These are phyloP conservation scores for Beta macrorhiza DNA, from an alignment of 179 eudicot species.

Conservation along the genomic window DNA sequence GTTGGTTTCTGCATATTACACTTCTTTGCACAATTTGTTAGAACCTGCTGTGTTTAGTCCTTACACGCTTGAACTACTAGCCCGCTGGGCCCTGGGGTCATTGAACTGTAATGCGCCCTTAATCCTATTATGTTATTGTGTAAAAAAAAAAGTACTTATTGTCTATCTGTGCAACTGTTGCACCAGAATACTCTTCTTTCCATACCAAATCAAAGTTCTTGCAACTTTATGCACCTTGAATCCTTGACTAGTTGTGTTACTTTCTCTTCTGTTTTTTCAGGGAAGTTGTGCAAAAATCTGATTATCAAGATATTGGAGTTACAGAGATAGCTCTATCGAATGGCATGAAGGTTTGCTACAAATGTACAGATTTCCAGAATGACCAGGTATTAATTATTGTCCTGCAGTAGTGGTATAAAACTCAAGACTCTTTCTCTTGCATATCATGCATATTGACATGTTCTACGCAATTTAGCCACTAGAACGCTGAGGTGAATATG, in stretches of 20 bases:
- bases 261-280: constrained; percentile 36
- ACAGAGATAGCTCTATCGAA: constrained; percentile 76
- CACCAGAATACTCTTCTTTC: neutral
- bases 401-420: too few species aligned
- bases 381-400: constrained; percentile 60
- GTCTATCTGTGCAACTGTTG: neutral
- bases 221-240: neutral
- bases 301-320: constrained; percentile 59
- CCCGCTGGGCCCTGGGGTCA: too few species aligned
- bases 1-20: too few species aligned
- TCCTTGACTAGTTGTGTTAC: neutral
- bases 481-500: too few species aligned
- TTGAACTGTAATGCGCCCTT: too few species aligned
- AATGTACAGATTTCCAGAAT: constrained; percentile 77
- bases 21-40: too few species aligned
- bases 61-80: too few species aligned
- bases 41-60: too few species aligned
- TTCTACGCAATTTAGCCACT: too few species aligned
- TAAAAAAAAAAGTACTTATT: neutral
- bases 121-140: neutral
- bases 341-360: constrained; percentile 91
- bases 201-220: neutral
- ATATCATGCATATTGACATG: too few species aligned
- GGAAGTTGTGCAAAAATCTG: constrained; percentile 45
- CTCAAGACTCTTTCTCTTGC: too few species aligned